Base-by-base conservation (phyloP, 148 eudicot species). In the Bassia scoparia region DNA sequence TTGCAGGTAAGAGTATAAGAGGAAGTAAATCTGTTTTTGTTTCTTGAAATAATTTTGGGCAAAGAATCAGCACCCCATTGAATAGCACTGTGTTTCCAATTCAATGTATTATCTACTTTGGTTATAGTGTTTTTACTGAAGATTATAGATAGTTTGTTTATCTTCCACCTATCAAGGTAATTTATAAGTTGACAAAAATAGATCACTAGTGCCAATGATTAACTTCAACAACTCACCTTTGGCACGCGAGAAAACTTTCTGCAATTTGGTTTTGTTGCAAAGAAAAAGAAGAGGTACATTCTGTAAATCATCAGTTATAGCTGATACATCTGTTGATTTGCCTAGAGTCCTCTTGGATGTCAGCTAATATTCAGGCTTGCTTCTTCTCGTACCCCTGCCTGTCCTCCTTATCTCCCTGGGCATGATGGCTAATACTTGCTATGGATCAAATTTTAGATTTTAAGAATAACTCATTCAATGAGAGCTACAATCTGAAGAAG, bases 271-370 rank as follows among this genome's bases (percentile, higher is more conserved):
- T 60, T 38, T 74, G 70, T 43, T 70, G 68, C 72, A 65, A 27
- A 66, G n/a, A 18, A 58, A 29, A 80, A 44, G 72, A 79, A 29
- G 82, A 75, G 41, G 79, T 56, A 70, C 73, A 76, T 67, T 76
- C 79, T 0, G 60, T 60, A 75, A 26, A 70, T 80, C 82, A 18
- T 70, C 76, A 30, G 79, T 75, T n/a, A 70, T 44, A 30, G 20
- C 61, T 12, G 83, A 72, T 18, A 35, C 50, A 6, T 65, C 73
- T 50, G 67, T 34, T 20, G 82, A 79, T n/a, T 48, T 69, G 59
- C 44, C 33, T 9, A 34, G 73, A 60, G 59, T 46, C 63, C 73
- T 68, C 61, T 2, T 44, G 29, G 14, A 68, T 24, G 49, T 76
- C 56, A 67, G 34, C 73, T 48, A 18, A 35, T 0, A 3, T 1